Base-by-base conservation (phyloP, 164 flowering plant genomes). In the Berberis thunbergii region DNA sequence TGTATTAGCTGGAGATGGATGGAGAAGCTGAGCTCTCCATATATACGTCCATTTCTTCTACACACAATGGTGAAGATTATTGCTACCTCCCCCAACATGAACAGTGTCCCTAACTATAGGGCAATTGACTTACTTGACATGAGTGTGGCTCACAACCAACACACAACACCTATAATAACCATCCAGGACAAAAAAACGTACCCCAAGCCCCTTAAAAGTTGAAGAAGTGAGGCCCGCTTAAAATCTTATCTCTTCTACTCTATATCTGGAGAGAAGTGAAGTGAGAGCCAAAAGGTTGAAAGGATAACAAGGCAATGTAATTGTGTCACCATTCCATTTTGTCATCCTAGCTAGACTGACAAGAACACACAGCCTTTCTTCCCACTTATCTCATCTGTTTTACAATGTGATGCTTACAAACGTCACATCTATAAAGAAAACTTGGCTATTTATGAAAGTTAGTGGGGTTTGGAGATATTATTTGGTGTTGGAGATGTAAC, bases 311-410 rank as follows among this genome's bases (percentile, higher is more conserved):
- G 74, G 75, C 61, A 68, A 70, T 66, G 67, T 65, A 66, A 49
- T 68, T 59, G 41, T 64, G 69, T 62, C 69, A 57, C 67, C 72
- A 69, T 65, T 65, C 26, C 26, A 26, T 26, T 26, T 26, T 26
- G 26, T 70, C 64, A 67, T 64, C 60, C 59, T 39, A 64, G 43
- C 59, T 52, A 48, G 45, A 45, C 26, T 26, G 44, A 60, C 45
- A 49, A 39, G 54, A 26, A 12, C 48, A 73, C 7, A 46, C 69
- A 77, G 65, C 76, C 74, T 59, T 78, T 73, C 79, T 64, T 70
- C 57, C 41, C 58, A 59, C 26, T 26, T 26, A 26, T 26, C 26
- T 26, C 26, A 26, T 26, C 26, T 26, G 26, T 26, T 26, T 26
- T 26, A 26, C 26, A 26, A 26, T 26, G 26, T 26, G 26, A 26